Evolutionary conservation across 139 green algal species (phyloP), one percentile per base, ranked within the genome.

Genomic region (Monoraphidium neglectum): DNA sequence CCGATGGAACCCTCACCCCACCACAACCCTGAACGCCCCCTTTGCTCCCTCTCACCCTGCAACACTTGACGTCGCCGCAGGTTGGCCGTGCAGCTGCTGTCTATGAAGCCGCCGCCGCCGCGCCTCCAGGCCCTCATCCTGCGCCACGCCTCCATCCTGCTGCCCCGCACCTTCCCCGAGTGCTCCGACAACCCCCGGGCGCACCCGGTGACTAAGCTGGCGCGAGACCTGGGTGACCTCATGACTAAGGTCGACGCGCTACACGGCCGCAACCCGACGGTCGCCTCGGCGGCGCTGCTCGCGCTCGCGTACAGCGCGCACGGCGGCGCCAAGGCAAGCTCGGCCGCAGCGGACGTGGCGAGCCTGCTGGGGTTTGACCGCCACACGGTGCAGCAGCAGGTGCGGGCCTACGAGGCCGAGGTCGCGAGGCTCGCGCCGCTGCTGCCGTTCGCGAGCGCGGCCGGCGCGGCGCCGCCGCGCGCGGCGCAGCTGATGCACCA

Each of bases 61-160:
- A n/a, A n/a, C n/a, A n/a, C n/a, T n/a, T n/a, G n/a, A n/a, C n/a
- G n/a, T n/a, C n/a, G n/a, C n/a, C n/a, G n/a, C n/a, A n/a, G n/a
- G n/a, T n/a, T n/a, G n/a, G n/a, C n/a, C n/a, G n/a, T n/a, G n/a
- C 2, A 49, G 21, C 35, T 43, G 26, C 24, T 63, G 33, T 23
- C 66, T 16, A n/a, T 63, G 23, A 15, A 35, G 8, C 15, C 49
- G 1, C n/a, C 43, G 16, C 73, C 64, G 15, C 49, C 73, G 12
- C 57, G 59, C 26, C 23, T 79, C 30, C 62, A 72, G 21, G 62
- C 73, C 15, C 63, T 73, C 30, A 24, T 79, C 43, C 38, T 67
- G 49, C 26, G 38, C 15, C 28, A 68, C 36, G 73, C 73, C 15
- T 38, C 63, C 18, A 23, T 32, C 26, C 46, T 67, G 3, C 49